These are phyloP conservation scores for Trichomonas gallinae DNA, from an alignment of 208 protist genomes.

Conservation along the genomic window DNA sequence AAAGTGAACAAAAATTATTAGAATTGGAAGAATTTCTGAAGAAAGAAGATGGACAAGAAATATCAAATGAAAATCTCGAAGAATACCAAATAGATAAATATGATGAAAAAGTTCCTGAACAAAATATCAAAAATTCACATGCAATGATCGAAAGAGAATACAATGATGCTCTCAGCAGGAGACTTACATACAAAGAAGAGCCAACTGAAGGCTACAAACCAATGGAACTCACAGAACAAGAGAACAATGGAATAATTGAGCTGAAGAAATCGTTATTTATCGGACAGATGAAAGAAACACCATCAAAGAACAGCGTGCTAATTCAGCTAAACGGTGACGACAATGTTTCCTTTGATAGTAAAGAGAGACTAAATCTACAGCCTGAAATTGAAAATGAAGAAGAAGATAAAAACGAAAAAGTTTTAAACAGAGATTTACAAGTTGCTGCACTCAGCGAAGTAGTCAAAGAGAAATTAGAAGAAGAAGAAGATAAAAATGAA, in stretches of 20 bases:
- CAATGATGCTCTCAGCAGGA: neutral
- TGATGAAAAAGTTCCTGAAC: neutral
- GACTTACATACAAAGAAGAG: neutral
- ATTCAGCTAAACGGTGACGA: too few relatives aligned
- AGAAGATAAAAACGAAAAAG: too few relatives aligned
- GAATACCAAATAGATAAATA: neutral
- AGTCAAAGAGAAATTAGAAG: too few relatives aligned
- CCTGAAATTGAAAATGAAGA: neutral
- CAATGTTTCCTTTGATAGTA: neutral
- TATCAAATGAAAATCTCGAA: neutral
- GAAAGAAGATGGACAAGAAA: neutral
- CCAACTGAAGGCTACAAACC: neutral
- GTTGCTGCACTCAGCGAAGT: too few relatives aligned
- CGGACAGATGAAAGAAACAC: too few relatives aligned
- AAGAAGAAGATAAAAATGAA: too few relatives aligned
- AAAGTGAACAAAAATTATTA: neutral
- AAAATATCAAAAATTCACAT: neutral
- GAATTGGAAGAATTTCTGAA: neutral
- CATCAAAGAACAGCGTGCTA: too few relatives aligned
- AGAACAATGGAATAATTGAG: neutral
- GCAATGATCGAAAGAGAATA: neutral
- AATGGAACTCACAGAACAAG: neutral
- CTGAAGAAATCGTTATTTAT: too few relatives aligned
- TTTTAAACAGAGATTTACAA: too few relatives aligned
- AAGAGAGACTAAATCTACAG: neutral